Evolutionary conservation across 148 eudicot species (phyloP), one percentile per base, ranked within the genome.

Genomic region (Linanthus parryae): DNA sequence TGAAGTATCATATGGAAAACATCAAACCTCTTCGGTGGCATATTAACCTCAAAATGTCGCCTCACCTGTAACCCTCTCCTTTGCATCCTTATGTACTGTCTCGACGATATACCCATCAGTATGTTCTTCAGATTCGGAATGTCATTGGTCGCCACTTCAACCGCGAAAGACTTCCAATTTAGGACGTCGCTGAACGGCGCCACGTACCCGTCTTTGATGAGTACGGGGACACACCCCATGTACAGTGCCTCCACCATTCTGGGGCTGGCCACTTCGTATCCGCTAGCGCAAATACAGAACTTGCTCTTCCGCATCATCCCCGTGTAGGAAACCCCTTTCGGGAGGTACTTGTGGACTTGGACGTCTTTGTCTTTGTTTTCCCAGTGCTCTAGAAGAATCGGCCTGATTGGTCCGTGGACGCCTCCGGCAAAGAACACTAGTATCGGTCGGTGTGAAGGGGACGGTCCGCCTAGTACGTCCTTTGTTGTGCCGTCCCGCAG

Each of bases 221-320:
- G 46, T 11, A 88, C 92, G 2, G 96, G 96, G 3, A 88, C 85
- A n/a, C 96, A 88, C 0, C 92, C 96, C 16, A 79, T 75, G 63
- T 88, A 83, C n/a, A 88, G 64, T 0, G 88, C 91, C 64, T 88
- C 96, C 7, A 78, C 88, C 39, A 88, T 34, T 55, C 96, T 70
- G 14, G 96, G 88, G 64, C 92, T 88, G 0, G 96, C 96, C 1
- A 88, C 96, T 42, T 88, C 96, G 12, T 80, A 88, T 1, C 96
- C 96, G 47, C 96, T 88, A 3, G 96, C 85, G 40, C 96, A 88
- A 20, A 88, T 24, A 62, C 96, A 88, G 43, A 49, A 88, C 58
- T 58, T 71, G 64, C 92, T 83, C 59, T 76, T 75, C 49, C 73
- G 56, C 35, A 88, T 44, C 92, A 88, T 81, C 27, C 38, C 68